Evolutionary conservation across 768 basidiomycete species (phyloP), one percentile per base, ranked within the genome.

Genomic region (Candolleomyces aberdarensis): DNA sequence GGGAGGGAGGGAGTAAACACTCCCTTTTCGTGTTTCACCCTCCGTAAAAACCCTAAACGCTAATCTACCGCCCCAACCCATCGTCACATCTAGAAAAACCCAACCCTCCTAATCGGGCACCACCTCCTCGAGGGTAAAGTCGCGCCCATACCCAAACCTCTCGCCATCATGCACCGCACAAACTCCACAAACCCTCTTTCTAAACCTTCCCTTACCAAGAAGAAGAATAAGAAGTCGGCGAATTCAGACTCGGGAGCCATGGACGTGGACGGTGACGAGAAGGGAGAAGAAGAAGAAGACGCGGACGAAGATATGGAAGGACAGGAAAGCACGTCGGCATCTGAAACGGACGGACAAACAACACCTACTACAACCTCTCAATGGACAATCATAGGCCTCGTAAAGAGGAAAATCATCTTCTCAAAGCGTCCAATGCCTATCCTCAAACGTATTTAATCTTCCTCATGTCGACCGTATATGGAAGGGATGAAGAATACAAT

Each of bases 61-160:
- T 36, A 17, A 31, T 55, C 31, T 1, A 39, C 26, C 44, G 10
- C 31, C 20, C 17, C 29, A 26, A 1, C 3, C 26, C 1, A 26
- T 26, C 26, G 26, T 26, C 36, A 13, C 26, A 47, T 20, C 19
- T 14, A 93, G 92, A 87, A 84, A 63, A 91, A 88, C 65, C 86
- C 92, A 3, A 93, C 86, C 2, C 80, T 98, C 6, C 72, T 80
- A 57, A 90, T 98, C 61, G 95, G 95, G 13, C 88, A 96, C 73
- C 94, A 97, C 67, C 79, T 95, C 32, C 85, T 98, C 5, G 96
- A 98, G 69, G 95, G 95, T 57, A 92, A 90, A 70, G 79, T 96
- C 62, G 80, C 85, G 39, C 78, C 74, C 49, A 79, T 98, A 7
- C 75, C 88, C 2, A 96, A 92, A 69, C 94, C 95, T 0, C 79